Conservation (phyloP, 139 green algal genomes). For the Medakamo hakoo region DNA sequence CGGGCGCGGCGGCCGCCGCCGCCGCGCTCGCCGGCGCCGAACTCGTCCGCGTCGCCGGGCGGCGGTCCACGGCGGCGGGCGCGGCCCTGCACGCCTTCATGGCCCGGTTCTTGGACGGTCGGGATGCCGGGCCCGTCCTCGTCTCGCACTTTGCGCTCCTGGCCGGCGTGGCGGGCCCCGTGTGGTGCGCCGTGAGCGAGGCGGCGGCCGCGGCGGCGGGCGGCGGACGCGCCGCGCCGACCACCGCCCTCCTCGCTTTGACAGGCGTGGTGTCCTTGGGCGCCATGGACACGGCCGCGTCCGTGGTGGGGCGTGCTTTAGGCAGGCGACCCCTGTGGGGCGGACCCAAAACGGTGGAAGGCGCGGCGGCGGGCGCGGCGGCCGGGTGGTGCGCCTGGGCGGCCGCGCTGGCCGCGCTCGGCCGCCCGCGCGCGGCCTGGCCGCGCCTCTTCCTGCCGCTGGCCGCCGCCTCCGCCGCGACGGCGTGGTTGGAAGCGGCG, state of each 20-base stretch:
- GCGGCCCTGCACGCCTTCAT: conserved; percentile 26
- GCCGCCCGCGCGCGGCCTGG: no score
- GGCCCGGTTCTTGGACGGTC: conserved; percentile 36
- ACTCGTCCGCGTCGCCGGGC: conserved; percentile 13
- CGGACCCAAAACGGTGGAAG: conserved; percentile 43
- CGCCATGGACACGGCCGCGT: not conserved
- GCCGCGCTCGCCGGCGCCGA: conserved; percentile 22
- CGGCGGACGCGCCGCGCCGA: conserved; percentile 1
- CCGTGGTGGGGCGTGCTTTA: not conserved
- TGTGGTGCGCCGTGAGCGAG: conserved; percentile 17
- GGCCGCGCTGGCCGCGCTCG: conserved; percentile 5
- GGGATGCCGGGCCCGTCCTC: conserved; percentile 31
- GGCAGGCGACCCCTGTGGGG: not conserved
- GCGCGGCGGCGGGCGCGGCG: conserved; percentile 22
- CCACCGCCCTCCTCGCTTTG: conserved; percentile 13
- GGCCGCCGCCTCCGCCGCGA: not conserved
- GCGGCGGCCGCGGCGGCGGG: not conserved
- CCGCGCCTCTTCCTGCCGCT: no score
- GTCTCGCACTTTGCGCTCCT: conserved; percentile 52
- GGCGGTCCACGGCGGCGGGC: not conserved
- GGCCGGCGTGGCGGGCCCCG: conserved; percentile 36
- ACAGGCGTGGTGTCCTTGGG: conserved; percentile 36
- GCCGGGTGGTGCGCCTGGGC: conserved; percentile 22
- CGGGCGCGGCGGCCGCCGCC: conserved; percentile 22
- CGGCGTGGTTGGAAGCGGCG: conserved; percentile 29